Evolutionary conservation across 2,329 filamentous ascomycete species (phyloP).

Genomic region (Calonectria ilicicola): DNA sequence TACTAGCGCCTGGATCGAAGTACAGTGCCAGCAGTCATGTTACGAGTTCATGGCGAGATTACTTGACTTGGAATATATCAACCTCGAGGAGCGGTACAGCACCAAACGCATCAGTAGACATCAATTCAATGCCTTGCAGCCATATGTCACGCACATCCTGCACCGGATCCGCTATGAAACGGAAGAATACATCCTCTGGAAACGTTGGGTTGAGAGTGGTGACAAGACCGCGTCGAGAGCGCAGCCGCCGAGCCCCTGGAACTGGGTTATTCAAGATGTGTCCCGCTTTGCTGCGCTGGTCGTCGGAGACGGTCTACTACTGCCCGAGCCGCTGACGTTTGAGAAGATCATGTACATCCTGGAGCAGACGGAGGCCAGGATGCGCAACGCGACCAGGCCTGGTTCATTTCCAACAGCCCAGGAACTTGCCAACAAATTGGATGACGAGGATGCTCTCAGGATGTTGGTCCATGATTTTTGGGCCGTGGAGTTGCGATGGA

Average conservation of each 20-base stretch:
- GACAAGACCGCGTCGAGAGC: background rate
- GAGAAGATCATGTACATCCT: conserved; percentile 18
- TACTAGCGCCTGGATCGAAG: background rate
- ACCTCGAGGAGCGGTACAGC: background rate
- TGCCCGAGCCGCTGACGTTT: background rate
- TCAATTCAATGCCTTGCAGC: background rate
- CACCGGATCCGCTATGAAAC: conserved; percentile 1
- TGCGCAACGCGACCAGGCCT: background rate
- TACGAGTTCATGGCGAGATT: background rate
- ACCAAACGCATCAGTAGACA: background rate
- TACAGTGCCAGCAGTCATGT: background rate
- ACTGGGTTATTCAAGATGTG: background rate
- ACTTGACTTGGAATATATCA: background rate
- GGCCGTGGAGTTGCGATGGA: background rate
- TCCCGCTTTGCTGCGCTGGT: background rate
- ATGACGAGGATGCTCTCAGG: background rate
- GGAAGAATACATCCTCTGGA: background rate
- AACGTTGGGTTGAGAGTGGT: background rate
- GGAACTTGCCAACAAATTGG: background rate
- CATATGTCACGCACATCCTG: background rate
- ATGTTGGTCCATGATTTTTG: conserved; percentile 8
- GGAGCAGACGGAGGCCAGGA: background rate
- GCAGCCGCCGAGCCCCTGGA: conserved; percentile 8
- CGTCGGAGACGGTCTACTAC: no score
- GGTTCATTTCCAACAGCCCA: background rate